Base-by-base conservation (phyloP, 768 basidiomycete species). In the Macrolepiota dolichaula region DNA sequence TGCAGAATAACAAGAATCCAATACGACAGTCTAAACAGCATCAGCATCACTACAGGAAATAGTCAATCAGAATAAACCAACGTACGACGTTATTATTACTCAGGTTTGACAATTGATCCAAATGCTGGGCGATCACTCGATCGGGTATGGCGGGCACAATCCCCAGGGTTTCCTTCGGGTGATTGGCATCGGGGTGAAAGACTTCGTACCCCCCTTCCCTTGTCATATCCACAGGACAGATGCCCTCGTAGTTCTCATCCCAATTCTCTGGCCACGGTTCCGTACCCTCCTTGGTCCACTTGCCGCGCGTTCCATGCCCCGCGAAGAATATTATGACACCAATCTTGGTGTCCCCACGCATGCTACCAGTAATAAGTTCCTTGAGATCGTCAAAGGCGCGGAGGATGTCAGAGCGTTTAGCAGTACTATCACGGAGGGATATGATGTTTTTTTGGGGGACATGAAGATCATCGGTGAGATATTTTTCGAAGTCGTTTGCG, bases 41-140 rank as follows among this genome's bases (percentile, higher is more conserved):
- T 32, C 29, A 32, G 29, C n/a, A n/a, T 32, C 7, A 32, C 29
- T 32, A 32, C 7, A 32, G 29, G 29, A 32, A 7, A 32, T 32
- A 32, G 29, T 32, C 29, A 7, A 7, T 32, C n/a, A n/a, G 29
- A 3, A 7, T 32, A 7, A 35, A 35, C 42, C 4, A 1, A 51
- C 79, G 36, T 46, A 78, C 80, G n/a, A 81, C 78, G 59, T 81
- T 81, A 64, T 77, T 72, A 5, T 80, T 80, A 57, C 73, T 77
- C 19, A 44, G 50, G 24, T 67, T 68, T 9, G 81, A 73, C 1
- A 82, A 65, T 12, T 70, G 69, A 51, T 74, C 72, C 15, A 82
- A 64, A 58, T 77, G 64, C 1, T 65, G 64, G 13, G 72, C 73
- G 1, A 82, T 69, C 2, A 78, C 78, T 27, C 77, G 73, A 66